Conservation (phyloP, 2,329 filamentous ascomycete species). For the Calycina herbarum region DNA sequence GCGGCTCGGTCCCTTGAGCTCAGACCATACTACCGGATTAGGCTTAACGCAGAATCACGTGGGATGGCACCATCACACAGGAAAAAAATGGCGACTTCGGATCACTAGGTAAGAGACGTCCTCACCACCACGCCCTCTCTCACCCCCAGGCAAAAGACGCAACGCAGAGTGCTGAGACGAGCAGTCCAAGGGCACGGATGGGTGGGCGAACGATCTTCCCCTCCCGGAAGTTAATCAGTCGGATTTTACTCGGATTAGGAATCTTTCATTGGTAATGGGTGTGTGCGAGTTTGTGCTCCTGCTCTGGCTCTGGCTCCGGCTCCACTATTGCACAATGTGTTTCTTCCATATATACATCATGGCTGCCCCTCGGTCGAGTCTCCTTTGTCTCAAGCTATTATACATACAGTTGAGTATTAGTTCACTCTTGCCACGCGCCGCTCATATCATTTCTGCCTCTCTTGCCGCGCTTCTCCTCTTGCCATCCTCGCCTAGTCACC, state of each 20-base stretch:
- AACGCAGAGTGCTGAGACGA: too few relatives aligned
- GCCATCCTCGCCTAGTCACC: neutral
- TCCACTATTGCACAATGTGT: neutral
- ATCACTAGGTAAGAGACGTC: neutral
- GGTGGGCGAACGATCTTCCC: too few relatives aligned
- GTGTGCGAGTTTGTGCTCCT: slow-evolving; percentile 1
- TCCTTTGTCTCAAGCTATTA: neutral
- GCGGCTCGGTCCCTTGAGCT: neutral
- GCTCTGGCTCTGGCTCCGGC: neutral
- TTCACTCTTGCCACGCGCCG: neutral
- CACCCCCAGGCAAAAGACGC: too few relatives aligned
- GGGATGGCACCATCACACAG: slow-evolving; percentile 4
- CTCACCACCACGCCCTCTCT: neutral
- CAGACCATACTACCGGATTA: neutral
- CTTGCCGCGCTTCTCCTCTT: neutral
- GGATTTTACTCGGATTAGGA: neutral
- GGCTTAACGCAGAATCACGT: neutral
- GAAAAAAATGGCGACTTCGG: slow-evolving; percentile 16
- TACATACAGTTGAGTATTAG: neutral
- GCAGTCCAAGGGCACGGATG: too few relatives aligned
- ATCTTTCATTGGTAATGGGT: slow-evolving; percentile 13
- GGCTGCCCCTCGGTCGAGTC: slow-evolving; percentile 7
- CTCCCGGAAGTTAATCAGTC: neutral
- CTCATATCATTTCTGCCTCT: neutral
- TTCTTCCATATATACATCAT: slow-evolving; percentile 10